A percentile compares a stretch with the other conserved stretches of the same genome.
Evolutionary conservation across 805 yeast genomes (phyloP).

Genomic region (Zygosaccharomyces bisporus): DNA sequence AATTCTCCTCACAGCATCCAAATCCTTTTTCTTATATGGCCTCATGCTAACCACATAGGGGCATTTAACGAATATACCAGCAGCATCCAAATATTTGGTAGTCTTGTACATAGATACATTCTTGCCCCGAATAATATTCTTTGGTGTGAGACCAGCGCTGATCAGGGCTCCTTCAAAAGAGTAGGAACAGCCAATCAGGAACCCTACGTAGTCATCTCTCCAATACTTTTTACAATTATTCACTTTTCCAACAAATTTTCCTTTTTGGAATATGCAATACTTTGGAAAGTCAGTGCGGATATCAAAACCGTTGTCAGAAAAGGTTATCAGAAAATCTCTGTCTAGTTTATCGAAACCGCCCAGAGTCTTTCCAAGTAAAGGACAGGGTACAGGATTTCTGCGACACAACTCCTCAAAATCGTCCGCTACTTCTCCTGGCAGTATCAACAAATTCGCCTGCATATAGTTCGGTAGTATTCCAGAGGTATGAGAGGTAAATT

Average conservation of each 20-base stretch:
- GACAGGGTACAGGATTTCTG: constrained; percentile 42
- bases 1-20: constrained; percentile 34
- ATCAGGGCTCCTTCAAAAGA: constrained; percentile 39
- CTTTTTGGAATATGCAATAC: constrained; percentile 37
- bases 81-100: constrained; percentile 26
- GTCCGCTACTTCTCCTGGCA: constrained; percentile 34
- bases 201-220: constrained; percentile 39
- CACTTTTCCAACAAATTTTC: constrained; percentile 27
- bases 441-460: constrained; percentile 40
- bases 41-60: constrained; percentile 44
- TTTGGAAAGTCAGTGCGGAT: constrained; percentile 37
- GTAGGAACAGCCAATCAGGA: constrained; percentile 42
- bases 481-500: constrained; percentile 20
- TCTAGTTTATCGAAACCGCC: constrained; percentile 29
- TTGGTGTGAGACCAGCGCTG: constrained; percentile 33
- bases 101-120: constrained; percentile 33
- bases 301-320: constrained; percentile 25
- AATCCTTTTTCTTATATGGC: constrained; percentile 34
- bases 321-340: constrained; percentile 9
- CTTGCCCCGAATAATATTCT: constrained; percentile 21
- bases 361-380: constrained; percentile 34
- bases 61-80: constrained; percentile 34
- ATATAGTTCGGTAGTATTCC: constrained; percentile 32
- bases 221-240: constrained; percentile 33
- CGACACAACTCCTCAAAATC: constrained; percentile 38